Evolutionary conservation across 2,329 filamentous ascomycete genomes (phyloP), one percentile per base, ranked within the genome.

Genomic region (Epichloe gansuensis): DNA sequence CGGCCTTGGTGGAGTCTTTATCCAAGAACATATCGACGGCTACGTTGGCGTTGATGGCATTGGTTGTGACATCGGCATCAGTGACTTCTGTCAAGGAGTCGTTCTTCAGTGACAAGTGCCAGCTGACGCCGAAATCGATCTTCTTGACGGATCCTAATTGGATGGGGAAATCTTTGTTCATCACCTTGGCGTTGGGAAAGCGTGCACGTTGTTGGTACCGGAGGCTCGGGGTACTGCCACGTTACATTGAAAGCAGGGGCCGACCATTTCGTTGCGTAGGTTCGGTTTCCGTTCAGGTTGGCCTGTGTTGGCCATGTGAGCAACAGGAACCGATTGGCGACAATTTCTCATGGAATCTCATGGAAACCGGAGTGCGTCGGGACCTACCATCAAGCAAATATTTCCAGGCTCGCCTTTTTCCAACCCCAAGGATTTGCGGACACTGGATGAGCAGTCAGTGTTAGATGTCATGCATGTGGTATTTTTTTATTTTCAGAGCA

Each of bases 21-120:
- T 79, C 77, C 51, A 80, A 63, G 63, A 80, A 81, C 71, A 81
- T 77, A 66, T 81, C 78, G 55, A 81, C 67, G 38, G 76, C 77
- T 37, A 81, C 76, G 67, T 81, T 81, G 62, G 75, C 66, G 58
- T 77, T 76, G 54, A 78, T 63, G 0, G 60, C 55, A n/a, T 64
- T 62, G 0, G 62, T 54, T 3, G 55, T 60, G 12, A 78, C 62
- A 0, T 62, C 60, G 0, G 62, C 38, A 3, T 63, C 54, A 53
- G 70, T 65, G 2, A 71, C 72, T 11, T 62, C 62, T 1, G 64
- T 59, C 4, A 62, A 63, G 0, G 67, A 65, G 12, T 61, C 57
- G 57, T 77, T 71, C 54, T 55, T 76, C 74, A 7, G 70, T 45
- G n/a, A 68, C 68, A 58, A 77, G 2, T 69, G 69, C 77, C 75